Base-by-base conservation (phyloP, 139 green algal genomes). In the Coelastrella sp. region DNA sequence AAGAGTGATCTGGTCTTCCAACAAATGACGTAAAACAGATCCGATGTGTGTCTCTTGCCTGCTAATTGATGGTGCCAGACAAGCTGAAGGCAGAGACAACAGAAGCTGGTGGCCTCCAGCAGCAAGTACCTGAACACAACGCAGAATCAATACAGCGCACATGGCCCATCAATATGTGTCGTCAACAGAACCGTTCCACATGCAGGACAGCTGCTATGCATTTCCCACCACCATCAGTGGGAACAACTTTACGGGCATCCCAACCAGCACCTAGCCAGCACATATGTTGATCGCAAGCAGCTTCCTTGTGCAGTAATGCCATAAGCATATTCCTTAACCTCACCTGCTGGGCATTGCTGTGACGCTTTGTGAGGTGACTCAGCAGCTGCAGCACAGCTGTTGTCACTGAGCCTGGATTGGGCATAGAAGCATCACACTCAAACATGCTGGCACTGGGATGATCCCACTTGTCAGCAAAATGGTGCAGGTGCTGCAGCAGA, bases 1-100 rank as follows among this genome's bases (percentile, higher is more conserved):
- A 84, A 99, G 91, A 9, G 96, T 98, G 41, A 83, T 79, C 2
- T 92, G 91, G 86, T 99, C 96, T 86, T 99, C 96, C 81, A 98
- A 81, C 53, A 98, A 85, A 82, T 99, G 93, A 2, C 95, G 90
- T 57, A 99, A 83, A 17, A 99, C 89, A 6, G 93, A 80, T 1
- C 92, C 81, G 25, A 96, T 91, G 50, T 91, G 74, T 2, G 89
- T 76, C 88, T 99, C 94, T 19, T 94, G 92, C 23, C 84, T 71
- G 25, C 81, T 73, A 50, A 85, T 71, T 60, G 89, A 87, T 2
- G 91, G 90, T 25, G 88, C 63, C 37, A 93, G 79, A 79, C 89
- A 92, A 0, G 89, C 43, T 11, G 82, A 45, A 0, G 97, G 96
- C 32, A 98, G 83, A 2, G 86, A 83, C 60, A 99, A 91, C 72